Conservation (phyloP, 1,284 basidiomycete species). For the Naganishia sp. region DNA sequence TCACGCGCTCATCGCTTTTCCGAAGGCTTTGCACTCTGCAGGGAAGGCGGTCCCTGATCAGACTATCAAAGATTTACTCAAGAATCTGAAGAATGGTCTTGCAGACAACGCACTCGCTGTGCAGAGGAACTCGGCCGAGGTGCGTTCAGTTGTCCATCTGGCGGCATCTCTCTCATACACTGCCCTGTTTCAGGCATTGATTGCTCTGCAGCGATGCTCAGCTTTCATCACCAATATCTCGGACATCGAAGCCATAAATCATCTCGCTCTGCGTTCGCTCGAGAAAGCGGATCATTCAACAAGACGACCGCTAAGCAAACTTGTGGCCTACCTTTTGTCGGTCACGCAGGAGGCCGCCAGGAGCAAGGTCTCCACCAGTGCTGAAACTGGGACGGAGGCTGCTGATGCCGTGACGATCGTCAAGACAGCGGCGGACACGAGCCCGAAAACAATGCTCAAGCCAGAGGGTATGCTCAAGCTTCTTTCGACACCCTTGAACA, state of each 20-base stretch:
- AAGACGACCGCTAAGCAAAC: slow-evolving; percentile 71
- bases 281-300: slow-evolving; percentile 84
- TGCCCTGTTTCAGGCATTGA: slow-evolving; percentile 40
- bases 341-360: slow-evolving; percentile 72
- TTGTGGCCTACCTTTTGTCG: slow-evolving; percentile 81
- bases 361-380: slow-evolving; percentile 58
- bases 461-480: slow-evolving; percentile 78
- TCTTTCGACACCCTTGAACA: slow-evolving; percentile 75
- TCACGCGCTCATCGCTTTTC: slow-evolving; percentile 74
- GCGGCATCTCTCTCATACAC: background rate
- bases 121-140: slow-evolving; percentile 80
- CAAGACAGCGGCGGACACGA: slow-evolving; percentile 61
- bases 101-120: slow-evolving; percentile 82
- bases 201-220: slow-evolving; percentile 45
- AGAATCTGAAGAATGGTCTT: slow-evolving; percentile 74
- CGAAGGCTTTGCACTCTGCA: slow-evolving; percentile 73
- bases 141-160: slow-evolving; percentile 48
- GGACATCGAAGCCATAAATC: slow-evolving; percentile 75
- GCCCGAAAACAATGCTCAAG: slow-evolving; percentile 71
- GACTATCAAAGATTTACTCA: slow-evolving; percentile 77
- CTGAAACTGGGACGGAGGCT: slow-evolving; percentile 61
- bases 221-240: slow-evolving; percentile 54
- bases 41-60: slow-evolving; percentile 81
- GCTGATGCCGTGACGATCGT: slow-evolving; percentile 57
- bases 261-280: slow-evolving; percentile 70